phyloP scores from a whole-genome alignment of 1,139 yeast genomes.

The Protomyces lactucae-debilis region DNA sequence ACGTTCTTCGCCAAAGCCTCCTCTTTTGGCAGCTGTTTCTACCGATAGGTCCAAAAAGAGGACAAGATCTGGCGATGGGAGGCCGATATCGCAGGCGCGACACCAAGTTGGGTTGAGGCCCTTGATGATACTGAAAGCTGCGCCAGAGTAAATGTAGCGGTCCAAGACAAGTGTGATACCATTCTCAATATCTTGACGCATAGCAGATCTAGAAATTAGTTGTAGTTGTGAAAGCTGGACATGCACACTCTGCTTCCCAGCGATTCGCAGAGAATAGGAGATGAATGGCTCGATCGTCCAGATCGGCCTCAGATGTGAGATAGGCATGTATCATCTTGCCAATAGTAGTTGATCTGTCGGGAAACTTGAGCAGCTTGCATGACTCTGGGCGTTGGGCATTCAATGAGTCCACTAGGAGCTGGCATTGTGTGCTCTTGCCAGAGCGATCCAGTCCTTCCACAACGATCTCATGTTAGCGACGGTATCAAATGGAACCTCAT shows the following conservation, averaged over 20 bases:
- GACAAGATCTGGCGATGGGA: slow-evolving; percentile 81
- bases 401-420: slow-evolving; percentile 40
- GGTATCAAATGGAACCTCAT: slow-evolving; percentile 49
- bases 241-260: slow-evolving; percentile 63
- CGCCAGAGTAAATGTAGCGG: slow-evolving; percentile 86
- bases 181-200: slow-evolving; percentile 32
- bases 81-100: slow-evolving; percentile 69
- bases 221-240: slow-evolving; percentile 35
- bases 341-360: slow-evolving; percentile 75
- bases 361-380: slow-evolving; percentile 52
- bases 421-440: slow-evolving; percentile 89
- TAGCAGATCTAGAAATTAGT: not conserved
- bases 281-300: slow-evolving; percentile 74
- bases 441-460: slow-evolving; percentile 93
- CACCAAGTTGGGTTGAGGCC: slow-evolving; percentile 72
- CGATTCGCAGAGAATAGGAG: slow-evolving; percentile 86
- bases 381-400: not conserved
- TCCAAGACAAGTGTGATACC: slow-evolving; percentile 70
- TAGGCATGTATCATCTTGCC: slow-evolving; percentile 76
- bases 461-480: slow-evolving; percentile 49
- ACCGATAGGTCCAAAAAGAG: slow-evolving; percentile 62
- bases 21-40: slow-evolving; percentile 52
- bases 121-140: slow-evolving; percentile 89
- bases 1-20: slow-evolving; percentile 88
- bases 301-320: slow-evolving; percentile 42